These are phyloP conservation scores for Ogataea saltuana DNA, from an alignment of 805 yeast genomes.

Conservation along the genomic window DNA sequence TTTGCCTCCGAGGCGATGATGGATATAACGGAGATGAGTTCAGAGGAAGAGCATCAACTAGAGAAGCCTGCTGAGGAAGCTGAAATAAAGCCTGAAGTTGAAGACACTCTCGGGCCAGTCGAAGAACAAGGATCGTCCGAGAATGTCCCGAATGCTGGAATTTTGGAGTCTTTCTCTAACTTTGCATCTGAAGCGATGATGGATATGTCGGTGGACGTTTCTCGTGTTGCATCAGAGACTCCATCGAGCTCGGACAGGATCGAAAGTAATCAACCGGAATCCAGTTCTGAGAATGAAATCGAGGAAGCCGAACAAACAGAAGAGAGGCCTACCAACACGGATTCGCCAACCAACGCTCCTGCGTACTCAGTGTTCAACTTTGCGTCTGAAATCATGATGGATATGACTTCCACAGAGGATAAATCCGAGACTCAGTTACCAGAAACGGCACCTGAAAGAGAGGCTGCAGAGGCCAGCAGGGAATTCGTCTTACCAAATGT, in stretches of 20 bases:
- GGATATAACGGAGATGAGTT: constrained; percentile 15
- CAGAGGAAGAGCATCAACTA: neutral
- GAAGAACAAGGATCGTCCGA: neutral
- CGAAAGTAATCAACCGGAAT: too few species aligned
- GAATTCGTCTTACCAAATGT: neutral
- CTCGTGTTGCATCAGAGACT: constrained; percentile 3
- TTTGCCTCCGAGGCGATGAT: constrained; percentile 19
- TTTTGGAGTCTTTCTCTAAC: constrained; percentile 3
- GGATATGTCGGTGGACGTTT: constrained; percentile 7
- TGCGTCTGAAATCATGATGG: constrained; percentile 5
- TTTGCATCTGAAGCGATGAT: constrained; percentile 14
- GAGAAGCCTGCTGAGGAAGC: neutral
- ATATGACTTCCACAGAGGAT: constrained; percentile 2
- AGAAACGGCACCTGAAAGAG: too few species aligned
- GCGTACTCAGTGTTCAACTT: constrained; percentile 1
- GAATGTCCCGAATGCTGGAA: neutral
- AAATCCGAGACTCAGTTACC: neutral
- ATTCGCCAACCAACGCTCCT: neutral
- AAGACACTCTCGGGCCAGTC: neutral
- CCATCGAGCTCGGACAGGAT: too few species aligned
- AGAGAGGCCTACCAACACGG: neutral
- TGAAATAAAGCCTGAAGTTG: neutral
- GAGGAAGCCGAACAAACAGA: neutral
- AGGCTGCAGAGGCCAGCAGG: neutral
- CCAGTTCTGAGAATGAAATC: too few species aligned